Percentiles rank a stretch among this genome's conserved stretches.
phyloP scores from a whole-genome alignment of 441 rosid genomes.

The Dalechampia spathulata region DNA sequence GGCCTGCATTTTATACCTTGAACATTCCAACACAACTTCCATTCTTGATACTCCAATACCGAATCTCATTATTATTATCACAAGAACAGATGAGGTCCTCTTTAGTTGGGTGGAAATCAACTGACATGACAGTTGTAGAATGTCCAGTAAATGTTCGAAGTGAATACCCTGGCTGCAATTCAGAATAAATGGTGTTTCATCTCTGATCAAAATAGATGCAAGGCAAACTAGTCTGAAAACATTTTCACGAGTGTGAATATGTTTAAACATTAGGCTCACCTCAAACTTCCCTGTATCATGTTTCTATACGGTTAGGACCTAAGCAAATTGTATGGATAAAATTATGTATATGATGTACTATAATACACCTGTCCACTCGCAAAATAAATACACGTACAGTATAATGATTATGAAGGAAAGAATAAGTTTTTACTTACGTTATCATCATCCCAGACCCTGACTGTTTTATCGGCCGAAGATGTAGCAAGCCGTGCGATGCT shows the following conservation, averaged over 20 bases:
- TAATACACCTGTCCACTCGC: not conserved
- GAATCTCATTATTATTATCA: conserved; percentile 48
- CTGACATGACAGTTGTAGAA: conserved; percentile 46
- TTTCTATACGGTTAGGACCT: too few relatives aligned
- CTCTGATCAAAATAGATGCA: too few relatives aligned
- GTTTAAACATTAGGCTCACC: too few relatives aligned
- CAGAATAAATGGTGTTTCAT: too few relatives aligned
- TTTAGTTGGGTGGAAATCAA: conserved; percentile 64
- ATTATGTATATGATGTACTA: too few relatives aligned
- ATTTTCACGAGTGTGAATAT: too few relatives aligned
- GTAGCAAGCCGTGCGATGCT: conserved; percentile 54
- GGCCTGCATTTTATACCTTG: conserved; percentile 46
- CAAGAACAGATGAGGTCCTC: conserved; percentile 68
- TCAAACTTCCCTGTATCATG: too few relatives aligned
- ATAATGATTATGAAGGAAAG: not conserved
- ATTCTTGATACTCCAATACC: conserved; percentile 69
- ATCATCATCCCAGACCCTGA: conserved; percentile 64
- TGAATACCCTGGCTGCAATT: conserved; percentile 47
- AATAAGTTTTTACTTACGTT: conserved; percentile 34
- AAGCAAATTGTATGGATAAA: too few relatives aligned
- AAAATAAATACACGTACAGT: not conserved
- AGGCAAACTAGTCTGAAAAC: too few relatives aligned
- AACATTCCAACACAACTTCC: conserved; percentile 50
- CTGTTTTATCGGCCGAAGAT: conserved; percentile 66
- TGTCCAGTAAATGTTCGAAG: conserved; percentile 55